These are phyloP conservation scores for Trichopus zeylanicus DNA, from an alignment of 116 monocot genomes.

Conservation along the genomic window DNA sequence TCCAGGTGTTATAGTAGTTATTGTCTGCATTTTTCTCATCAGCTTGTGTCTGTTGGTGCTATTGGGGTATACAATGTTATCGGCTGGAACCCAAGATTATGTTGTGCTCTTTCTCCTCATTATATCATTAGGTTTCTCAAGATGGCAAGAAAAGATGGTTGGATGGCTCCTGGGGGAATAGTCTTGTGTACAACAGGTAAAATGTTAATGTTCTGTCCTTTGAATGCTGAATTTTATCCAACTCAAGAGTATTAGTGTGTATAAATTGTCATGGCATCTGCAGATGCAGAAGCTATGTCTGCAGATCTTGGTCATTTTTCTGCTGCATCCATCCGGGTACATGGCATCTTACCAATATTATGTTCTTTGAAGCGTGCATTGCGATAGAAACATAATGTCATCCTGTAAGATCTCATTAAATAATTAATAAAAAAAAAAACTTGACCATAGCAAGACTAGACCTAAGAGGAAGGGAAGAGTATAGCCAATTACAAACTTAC, in stretches of 20 bases:
- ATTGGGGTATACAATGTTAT: conserved; percentile 51
- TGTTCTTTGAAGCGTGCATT: too few relatives aligned
- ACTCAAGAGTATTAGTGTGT: not conserved
- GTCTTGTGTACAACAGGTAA: conserved; percentile 54
- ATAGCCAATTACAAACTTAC: too few relatives aligned
- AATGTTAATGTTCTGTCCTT: not conserved
- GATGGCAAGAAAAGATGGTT: conserved; percentile 36
- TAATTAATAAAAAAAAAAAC: too few relatives aligned
- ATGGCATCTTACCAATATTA: too few relatives aligned
- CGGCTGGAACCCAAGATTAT: conserved; percentile 46
- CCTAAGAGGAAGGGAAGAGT: too few relatives aligned
- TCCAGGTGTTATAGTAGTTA: too few relatives aligned
- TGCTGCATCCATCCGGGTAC: conserved; percentile 48
- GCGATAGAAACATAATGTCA: too few relatives aligned
- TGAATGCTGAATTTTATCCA: not conserved
- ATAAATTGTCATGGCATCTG: not conserved
- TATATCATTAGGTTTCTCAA: conserved; percentile 47
- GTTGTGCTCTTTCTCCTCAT: conserved; percentile 42
- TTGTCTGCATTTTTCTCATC: conserved; percentile 50
- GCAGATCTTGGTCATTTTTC: conserved; percentile 74
- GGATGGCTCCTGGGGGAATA: conserved; percentile 56
- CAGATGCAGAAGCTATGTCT: conserved; percentile 72
- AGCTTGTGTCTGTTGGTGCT: conserved; percentile 25
- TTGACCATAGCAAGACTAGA: too few relatives aligned
- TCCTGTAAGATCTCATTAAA: too few relatives aligned